Evolutionary conservation across 177 flowering plant genomes (phyloP), one percentile per base, ranked within the genome.

Genomic region (Tripterygium wilfordii): DNA sequence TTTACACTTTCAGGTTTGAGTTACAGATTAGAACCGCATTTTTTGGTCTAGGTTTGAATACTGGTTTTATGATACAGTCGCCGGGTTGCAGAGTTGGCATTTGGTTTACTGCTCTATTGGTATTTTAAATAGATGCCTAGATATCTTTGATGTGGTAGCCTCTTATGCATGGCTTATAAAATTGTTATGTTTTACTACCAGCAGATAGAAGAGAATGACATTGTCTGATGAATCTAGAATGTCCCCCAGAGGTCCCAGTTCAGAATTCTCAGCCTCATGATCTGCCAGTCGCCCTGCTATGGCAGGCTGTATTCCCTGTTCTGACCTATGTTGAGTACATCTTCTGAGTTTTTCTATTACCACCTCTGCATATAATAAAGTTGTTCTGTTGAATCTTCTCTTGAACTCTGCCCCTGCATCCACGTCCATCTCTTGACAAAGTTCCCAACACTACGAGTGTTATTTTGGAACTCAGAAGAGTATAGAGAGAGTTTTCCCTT

Each of bases 221-320:
- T 28, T 25, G 9, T 41, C 48, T 1, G 61, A 46, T 8, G 56
- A 48, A 3, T 60, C 61, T 13, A 65, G 15, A 1, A 65, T 23
- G 45, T 65, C 63, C 1, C 69, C 64, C 0, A 65, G 21, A 0
- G 61, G 45, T 10, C 69, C 69, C 26, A 65, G 22, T 36, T 60
- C 69, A 6, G 53, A 27, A 36, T 60, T 45, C 57, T 55, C 58
- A 0, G 30, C 28, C 9, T 51, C 53, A 2, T 38, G 25, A 23
- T 58, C 47, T 8, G 45, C 49, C 17, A 45, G 13, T 14, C 16
- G 8, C 4, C 57, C 53, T 41, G 38, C 57, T 20, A 49, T 21
- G 3, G 24, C 13, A 10, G 58, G 24, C 7, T 45, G 61, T 55
- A 65, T 5, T 65, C 53, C 17, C 42, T 23, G 6, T 46, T 28